phyloP scores from a whole-genome alignment of 139 green algal species.

The Nannochloris sp. region DNA sequence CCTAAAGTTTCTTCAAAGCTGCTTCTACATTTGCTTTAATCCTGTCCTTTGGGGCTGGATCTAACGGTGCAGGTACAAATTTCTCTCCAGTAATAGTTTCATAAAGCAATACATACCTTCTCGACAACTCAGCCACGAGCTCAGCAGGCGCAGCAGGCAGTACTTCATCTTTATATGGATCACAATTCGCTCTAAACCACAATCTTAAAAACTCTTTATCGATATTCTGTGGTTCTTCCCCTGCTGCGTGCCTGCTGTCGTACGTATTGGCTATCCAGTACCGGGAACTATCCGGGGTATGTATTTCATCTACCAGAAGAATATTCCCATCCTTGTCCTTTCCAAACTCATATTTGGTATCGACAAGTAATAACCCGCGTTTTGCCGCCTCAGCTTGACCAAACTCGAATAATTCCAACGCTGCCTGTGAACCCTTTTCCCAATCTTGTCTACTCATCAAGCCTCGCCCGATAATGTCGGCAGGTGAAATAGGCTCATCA shows the following conservation, averaged over 20 bases:
- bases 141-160: constrained; percentile 81
- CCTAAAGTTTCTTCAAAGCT: constrained; percentile 12
- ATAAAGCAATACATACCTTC: constrained; percentile 91
- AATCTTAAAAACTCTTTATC: constrained; percentile 99
- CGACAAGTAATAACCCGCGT: constrained; percentile 90
- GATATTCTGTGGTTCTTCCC: constrained; percentile 91
- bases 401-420: constrained; percentile 82
- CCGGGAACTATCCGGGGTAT: constrained; percentile 89
- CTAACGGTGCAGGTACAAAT: constrained; percentile 51
- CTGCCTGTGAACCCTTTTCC: constrained; percentile 57
- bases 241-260: constrained; percentile 56
- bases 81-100: constrained; percentile 86
- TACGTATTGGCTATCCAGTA: constrained; percentile 93
- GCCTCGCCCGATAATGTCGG: constrained; percentile 62
- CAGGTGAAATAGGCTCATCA: constrained; percentile 81
- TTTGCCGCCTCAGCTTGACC: constrained; percentile 78
- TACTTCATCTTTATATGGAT: constrained; percentile 93
- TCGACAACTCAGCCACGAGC: constrained; percentile 81
- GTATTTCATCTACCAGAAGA: constrained; percentile 79
- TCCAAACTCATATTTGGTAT: constrained; percentile 95
- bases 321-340: constrained; percentile 60
- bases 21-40: constrained; percentile 22
- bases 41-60: constrained; percentile 11
- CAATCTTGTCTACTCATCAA: constrained; percentile 82
- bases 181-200: constrained; percentile 91